Base-by-base conservation (phyloP, 352 stramenopile species). In the Pythium guiyangense region DNA sequence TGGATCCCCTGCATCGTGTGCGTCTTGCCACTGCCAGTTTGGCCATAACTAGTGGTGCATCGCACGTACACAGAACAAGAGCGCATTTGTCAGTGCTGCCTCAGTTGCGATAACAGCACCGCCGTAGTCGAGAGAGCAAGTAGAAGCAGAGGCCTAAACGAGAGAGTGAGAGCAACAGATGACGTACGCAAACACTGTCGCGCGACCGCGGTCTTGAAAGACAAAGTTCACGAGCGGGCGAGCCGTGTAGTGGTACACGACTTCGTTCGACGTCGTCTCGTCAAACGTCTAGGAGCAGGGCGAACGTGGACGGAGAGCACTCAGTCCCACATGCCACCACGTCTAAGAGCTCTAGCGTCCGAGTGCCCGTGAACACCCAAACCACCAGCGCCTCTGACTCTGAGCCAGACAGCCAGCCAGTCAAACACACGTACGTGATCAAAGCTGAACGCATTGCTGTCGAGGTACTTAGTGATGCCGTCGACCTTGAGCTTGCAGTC, bases 401-500 rank as follows among this genome's bases (percentile, higher is more conserved):
- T 22, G 22, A 45, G 6, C 40, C 20, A 47, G 4, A 27, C 20
- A 34, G 15, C 51, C 25, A 40, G 50, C 1, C 2, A 44, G 47
- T 25, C 15, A 0, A 1, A 29, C 12, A 47, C 0, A 44, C 69
- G 57, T 64, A 86, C 76, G 52, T 92, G 83, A 25, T 94, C 84
- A 61, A 92, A 94, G 46, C 84, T 78, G 71, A 99, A 99, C 0
- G 90, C 84, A 37, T 96, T 98, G 69, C 97, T 98, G 69, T 99
- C 96, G 15, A 99, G 76, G 66, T 98, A 99, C 74, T 99, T 99
- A 48, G 90, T 98, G 59, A 99, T 99, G 29, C 97, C 96, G 69
- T 99, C 97, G 15, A 99, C 97, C 58, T 96, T 95, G 43, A 98
- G 76, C 70, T 99, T 99, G 62, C 96, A 98, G 60, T 97, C 92